These are phyloP conservation scores for Mycogone perniciosa DNA, from an alignment of 2,329 filamentous ascomycete species.

Conservation along the genomic window DNA sequence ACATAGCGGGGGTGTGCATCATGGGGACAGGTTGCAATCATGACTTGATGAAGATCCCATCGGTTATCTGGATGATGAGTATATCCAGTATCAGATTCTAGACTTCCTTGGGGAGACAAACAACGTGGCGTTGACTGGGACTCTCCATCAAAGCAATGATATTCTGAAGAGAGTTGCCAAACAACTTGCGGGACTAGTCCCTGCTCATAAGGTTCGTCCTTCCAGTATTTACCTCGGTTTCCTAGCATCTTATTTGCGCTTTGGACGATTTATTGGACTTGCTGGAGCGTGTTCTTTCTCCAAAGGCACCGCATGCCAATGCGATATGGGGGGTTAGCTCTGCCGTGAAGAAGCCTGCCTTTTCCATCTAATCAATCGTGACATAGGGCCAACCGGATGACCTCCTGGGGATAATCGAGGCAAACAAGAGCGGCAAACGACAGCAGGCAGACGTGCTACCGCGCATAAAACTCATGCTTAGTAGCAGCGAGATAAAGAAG, in stretches of 20 bases:
- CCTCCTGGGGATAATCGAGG: slow-evolving; percentile 6
- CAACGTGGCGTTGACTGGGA: slow-evolving; percentile 1
- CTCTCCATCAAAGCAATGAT: neutral
- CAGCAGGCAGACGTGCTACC: slow-evolving; percentile 1
- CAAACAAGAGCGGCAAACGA: neutral
- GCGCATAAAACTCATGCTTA: slow-evolving; percentile 2
- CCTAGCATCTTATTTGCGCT: too few relatives aligned
- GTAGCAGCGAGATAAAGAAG: slow-evolving; percentile 5
- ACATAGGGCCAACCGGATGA: neutral
- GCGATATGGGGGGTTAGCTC: too few relatives aligned
- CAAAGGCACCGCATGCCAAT: too few relatives aligned
- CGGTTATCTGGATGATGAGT: slow-evolving; percentile 1
- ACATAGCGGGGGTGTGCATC: slow-evolving; percentile 1
- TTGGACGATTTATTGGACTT: too few relatives aligned
- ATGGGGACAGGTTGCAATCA: neutral
- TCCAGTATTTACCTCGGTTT: too few relatives aligned
- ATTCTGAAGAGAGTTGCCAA: slow-evolving; percentile 1
- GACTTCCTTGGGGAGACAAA: slow-evolving; percentile 4
- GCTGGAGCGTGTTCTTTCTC: too few relatives aligned
- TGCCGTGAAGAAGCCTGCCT: neutral
- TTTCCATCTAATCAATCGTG: neutral
- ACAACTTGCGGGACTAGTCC: slow-evolving; percentile 4
- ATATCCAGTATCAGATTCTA: neutral
- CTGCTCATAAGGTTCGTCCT: slow-evolving; percentile 2
- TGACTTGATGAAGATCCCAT: neutral